Evolutionary conservation across 2,329 filamentous ascomycete species (phyloP).

Genomic region (Helotiales sp.): DNA sequence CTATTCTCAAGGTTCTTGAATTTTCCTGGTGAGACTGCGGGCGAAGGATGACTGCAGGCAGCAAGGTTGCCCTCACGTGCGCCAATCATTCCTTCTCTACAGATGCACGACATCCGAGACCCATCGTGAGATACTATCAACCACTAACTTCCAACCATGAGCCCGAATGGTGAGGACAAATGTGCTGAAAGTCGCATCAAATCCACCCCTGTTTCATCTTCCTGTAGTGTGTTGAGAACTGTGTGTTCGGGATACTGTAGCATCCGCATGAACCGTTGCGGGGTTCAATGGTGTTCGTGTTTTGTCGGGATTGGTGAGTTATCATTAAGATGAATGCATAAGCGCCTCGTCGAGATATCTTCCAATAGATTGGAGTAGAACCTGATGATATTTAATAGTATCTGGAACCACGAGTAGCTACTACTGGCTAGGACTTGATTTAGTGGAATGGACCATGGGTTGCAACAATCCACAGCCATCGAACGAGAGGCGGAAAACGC

Average conservation of each 20-base stretch:
- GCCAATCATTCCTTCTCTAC: conserved; percentile 6
- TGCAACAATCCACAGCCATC: background rate
- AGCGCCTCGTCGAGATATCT: background rate
- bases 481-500: background rate
- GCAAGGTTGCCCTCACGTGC: conserved; percentile 13
- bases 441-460: background rate
- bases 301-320: background rate
- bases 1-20: background rate
- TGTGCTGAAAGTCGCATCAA: background rate
- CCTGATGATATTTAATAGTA: background rate
- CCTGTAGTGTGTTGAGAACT: background rate
- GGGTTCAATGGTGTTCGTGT: background rate
- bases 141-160: background rate
- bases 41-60: conserved; percentile 12
- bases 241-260: background rate
- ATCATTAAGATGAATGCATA: background rate
- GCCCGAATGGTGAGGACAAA: background rate
- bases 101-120: background rate
- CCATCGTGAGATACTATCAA: background rate
- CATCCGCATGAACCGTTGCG: background rate
- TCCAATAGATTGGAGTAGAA: background rate
- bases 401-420: too few relatives aligned
- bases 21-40: background rate
- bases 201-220: background rate
- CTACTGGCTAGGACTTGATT: background rate